These are phyloP conservation scores for Orobanche coerulescens DNA, from an alignment of 257 asterid species.

Conservation along the genomic window DNA sequence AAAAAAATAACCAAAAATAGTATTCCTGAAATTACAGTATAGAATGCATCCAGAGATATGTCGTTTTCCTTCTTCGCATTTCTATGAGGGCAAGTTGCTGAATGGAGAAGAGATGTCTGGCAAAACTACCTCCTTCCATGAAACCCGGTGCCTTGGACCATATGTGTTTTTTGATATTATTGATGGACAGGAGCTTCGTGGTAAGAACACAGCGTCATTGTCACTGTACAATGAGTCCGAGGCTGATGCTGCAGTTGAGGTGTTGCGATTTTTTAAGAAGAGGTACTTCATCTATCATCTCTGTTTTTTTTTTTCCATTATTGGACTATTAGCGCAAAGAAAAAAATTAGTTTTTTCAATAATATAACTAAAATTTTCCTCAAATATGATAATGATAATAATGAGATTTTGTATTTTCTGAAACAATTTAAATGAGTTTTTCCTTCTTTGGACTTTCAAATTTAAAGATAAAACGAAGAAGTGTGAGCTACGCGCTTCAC, in stretches of 20 bases:
- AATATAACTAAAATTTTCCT: too few relatives aligned
- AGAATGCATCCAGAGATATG: slow-evolving; percentile 99
- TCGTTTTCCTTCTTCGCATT: slow-evolving; percentile 82
- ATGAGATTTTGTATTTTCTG: too few relatives aligned
- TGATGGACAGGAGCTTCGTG: slow-evolving; percentile 88
- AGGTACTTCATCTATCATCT: slow-evolving; percentile 42
- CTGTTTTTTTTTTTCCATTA: too few relatives aligned
- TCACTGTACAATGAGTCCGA: slow-evolving; percentile 80
- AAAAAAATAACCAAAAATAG: slow-evolving; percentile 15
- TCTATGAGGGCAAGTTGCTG: slow-evolving; percentile 88
- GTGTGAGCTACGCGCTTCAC: too few relatives aligned
- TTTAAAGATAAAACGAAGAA: too few relatives aligned
- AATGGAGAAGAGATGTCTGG: slow-evolving; percentile 60
- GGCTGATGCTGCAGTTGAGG: slow-evolving; percentile 93
- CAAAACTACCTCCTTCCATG: slow-evolving; percentile 75
- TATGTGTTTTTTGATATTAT: slow-evolving; percentile 74
- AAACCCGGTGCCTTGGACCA: slow-evolving; percentile 75
- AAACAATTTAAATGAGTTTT: too few relatives aligned
- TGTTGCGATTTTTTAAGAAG: slow-evolving; percentile 51
- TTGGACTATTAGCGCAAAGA: too few relatives aligned
- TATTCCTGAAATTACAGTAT: slow-evolving; percentile 55
- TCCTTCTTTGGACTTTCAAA: too few relatives aligned
- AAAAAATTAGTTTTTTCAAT: too few relatives aligned
- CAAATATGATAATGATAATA: too few relatives aligned
- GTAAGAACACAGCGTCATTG: slow-evolving; percentile 57